These are phyloP conservation scores for Spinellus fusiger DNA, from an alignment of 192 early-diverging fungal genomes.

Conservation along the genomic window DNA sequence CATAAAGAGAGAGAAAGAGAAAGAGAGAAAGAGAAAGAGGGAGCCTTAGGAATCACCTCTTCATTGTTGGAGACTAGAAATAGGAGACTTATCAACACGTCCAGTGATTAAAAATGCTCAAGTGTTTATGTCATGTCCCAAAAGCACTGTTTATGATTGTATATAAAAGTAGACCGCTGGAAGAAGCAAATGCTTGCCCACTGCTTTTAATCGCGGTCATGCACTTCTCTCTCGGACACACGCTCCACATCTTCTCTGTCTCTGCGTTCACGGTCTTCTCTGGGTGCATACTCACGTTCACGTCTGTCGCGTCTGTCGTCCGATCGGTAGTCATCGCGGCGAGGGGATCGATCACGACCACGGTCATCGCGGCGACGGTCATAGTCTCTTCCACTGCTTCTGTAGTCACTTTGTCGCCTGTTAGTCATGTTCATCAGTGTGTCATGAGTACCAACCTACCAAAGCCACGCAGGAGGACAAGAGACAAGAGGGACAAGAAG, in stretches of 20 bases:
- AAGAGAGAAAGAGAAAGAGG: too few relatives aligned
- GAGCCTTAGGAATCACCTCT: background rate
- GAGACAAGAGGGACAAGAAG: background rate
- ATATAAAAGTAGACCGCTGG: background rate
- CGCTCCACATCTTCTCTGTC: background rate
- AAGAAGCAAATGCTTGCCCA: background rate
- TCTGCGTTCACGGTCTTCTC: background rate
- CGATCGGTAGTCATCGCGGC: constrained; percentile 4
- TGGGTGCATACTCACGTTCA: background rate
- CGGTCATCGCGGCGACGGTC: constrained; percentile 14
- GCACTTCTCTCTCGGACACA: background rate
- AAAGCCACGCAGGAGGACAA: too few relatives aligned
- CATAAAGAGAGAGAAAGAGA: too few relatives aligned
- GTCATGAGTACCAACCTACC: background rate
- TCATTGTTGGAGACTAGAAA: background rate
- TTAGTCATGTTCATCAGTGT: background rate
- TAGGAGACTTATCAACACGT: background rate
- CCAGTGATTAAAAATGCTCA: background rate
- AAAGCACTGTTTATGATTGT: too few relatives aligned
- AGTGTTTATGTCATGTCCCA: background rate
- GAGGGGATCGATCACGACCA: constrained; percentile 8
- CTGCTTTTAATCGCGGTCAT: background rate
- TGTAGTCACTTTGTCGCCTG: background rate
- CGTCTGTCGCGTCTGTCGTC: background rate
- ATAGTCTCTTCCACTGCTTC: constrained; percentile 4